Evolutionary conservation across 225 moss, liverwort and hornwort genomes (phyloP).

Genomic region (Pseudisothecium myosuroides): DNA sequence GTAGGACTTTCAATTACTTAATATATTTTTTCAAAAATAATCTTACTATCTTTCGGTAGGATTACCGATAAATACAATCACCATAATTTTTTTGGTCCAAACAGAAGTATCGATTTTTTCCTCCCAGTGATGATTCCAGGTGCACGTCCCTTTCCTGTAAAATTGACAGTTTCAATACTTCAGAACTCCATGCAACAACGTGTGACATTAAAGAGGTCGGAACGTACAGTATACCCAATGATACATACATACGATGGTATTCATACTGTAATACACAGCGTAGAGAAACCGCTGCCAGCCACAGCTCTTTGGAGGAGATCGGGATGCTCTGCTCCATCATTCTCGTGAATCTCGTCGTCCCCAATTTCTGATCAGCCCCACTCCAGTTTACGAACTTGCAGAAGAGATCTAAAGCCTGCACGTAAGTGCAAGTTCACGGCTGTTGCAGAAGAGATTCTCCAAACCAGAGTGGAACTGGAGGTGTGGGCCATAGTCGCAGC

Average conservation of each 20-base stretch:
- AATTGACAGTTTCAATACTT: not conserved
- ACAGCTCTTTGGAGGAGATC: not conserved
- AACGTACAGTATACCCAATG: not conserved
- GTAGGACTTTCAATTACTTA: not conserved
- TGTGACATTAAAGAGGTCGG: not conserved
- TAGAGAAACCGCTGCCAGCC: not conserved
- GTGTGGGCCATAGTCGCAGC: not conserved
- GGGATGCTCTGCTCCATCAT: not conserved
- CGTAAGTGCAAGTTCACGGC: not conserved
- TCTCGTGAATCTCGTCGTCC: not conserved
- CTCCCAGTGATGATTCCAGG: not conserved
- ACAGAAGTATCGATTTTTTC: not conserved
- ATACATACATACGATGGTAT: not conserved
- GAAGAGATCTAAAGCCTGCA: not conserved
- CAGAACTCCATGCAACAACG: not conserved
- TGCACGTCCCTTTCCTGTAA: too few species aligned
- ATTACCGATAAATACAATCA: not conserved
- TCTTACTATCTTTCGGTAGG: not conserved
- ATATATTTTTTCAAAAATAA: not conserved
- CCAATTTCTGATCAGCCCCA: not conserved
- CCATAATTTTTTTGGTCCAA: not conserved
- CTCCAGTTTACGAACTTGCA: not conserved
- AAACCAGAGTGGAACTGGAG: not conserved
- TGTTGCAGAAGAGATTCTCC: not conserved
- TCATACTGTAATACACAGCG: not conserved